Conservation (phyloP, 345 rosid genomes). For the Noccaea bulbosa region DNA sequence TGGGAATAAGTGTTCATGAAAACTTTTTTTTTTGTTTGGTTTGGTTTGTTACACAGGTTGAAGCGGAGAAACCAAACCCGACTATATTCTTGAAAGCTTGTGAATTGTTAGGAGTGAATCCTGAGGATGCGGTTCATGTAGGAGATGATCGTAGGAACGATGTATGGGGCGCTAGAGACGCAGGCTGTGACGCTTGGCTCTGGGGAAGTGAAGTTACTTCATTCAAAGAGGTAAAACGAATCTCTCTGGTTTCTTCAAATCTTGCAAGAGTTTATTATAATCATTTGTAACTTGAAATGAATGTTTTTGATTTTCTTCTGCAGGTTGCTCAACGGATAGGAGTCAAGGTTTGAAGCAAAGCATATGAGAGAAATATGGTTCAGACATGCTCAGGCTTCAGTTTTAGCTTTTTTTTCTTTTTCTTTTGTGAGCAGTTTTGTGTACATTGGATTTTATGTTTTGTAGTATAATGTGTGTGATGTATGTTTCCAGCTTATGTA, state of each 20-base stretch:
- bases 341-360: slow-evolving; percentile 53
- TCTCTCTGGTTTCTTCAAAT: slow-evolving; percentile 1
- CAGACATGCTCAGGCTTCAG: slow-evolving; percentile 29
- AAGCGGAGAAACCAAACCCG: slow-evolving; percentile 98
- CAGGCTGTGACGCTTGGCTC: slow-evolving; percentile 98
- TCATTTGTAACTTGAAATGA: not conserved
- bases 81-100: slow-evolving; percentile 94
- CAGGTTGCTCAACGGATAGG: slow-evolving; percentile 89
- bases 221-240: slow-evolving; percentile 69
- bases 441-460: slow-evolving; percentile 31
- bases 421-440: slow-evolving; percentile 22
- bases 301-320: slow-evolving; percentile 13
- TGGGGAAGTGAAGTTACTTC: slow-evolving; percentile 97
- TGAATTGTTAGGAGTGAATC: slow-evolving; percentile 77
- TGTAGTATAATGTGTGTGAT: slow-evolving; percentile 23
- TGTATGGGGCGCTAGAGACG: slow-evolving; percentile 98
- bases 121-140: slow-evolving; percentile 95
- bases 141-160: slow-evolving; percentile 99
- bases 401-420: slow-evolving; percentile 19
- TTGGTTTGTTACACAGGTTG: slow-evolving; percentile 58
- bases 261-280: not conserved
- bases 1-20: slow-evolving; percentile 1
- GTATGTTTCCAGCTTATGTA: slow-evolving; percentile 13
- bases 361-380: slow-evolving; percentile 18
- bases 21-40: not conserved